Base-by-base conservation (phyloP, 1,284 basidiomycete genomes). In the Puccinia triticina region DNA sequence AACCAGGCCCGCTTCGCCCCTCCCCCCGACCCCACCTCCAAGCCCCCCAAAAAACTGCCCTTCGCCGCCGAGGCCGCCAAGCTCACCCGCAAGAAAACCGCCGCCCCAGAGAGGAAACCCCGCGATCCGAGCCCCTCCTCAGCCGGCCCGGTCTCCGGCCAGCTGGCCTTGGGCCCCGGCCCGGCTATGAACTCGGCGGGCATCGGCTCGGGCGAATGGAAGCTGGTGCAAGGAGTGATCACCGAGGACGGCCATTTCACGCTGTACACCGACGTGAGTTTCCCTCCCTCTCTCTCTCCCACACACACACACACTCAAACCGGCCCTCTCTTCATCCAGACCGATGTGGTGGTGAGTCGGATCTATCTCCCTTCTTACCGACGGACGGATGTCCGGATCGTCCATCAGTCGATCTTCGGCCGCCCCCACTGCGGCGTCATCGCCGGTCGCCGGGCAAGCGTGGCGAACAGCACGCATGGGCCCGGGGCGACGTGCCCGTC, bases 81-180 rank as follows among this genome's bases (percentile, higher is more conserved):
- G 43, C 23, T 46, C 16, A n/a, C n/a, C 50, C 16, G 69, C 5
- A 81, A 74, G 57, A 81, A 64, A 73, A 7, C 29, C 14, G 21
- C 43, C 34, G 18, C 78, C 16, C n/a, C n/a, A n/a, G n/a, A n/a
- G n/a, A n/a, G n/a, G n/a, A n/a, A n/a, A n/a, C n/a, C n/a, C n/a
- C n/a, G n/a, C n/a, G n/a, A n/a, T n/a, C n/a, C n/a, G n/a, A n/a
- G n/a, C n/a, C n/a, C n/a, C n/a, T n/a, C n/a, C n/a, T n/a, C n/a
- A n/a, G n/a, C n/a, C n/a, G n/a, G n/a, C n/a, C 86, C 84, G 26
- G 10, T 83, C 77, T 26, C 82, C 79, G 40, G 83, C 57, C 37
- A 66, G 55, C 16, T 82, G n/a, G 32, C 83, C 48, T 71, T 75
- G 4, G 80, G 80, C 14, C 80, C 71, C 26, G 80, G 80, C 64